Base-by-base conservation (phyloP, 2,329 filamentous ascomycete genomes). In the Diaporthe nobilis region DNA sequence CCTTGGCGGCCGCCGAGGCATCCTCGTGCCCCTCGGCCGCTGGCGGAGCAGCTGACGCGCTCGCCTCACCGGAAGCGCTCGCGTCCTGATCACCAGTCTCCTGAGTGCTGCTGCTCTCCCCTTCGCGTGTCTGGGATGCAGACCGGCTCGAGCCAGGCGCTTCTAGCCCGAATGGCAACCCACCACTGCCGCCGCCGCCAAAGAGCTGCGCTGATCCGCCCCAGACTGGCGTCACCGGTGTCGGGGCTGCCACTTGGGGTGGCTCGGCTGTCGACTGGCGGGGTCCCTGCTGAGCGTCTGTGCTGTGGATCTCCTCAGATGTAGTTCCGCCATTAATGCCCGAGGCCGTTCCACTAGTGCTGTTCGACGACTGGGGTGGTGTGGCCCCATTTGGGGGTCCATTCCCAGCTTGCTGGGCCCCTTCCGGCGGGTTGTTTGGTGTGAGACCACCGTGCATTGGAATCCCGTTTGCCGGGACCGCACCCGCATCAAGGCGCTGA, bases 121-220 rank as follows among this genome's bases (percentile, higher is more conserved):
- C 80, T 10, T 78, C 77, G 37, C 71, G 71, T 15, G 31, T 77
- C 78, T 47, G 63, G n/a, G 74, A 57, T 37, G 75, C 53, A 39
- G 72, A 75, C 47, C 34, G 63, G 65, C 65, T 65, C 51, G 65
- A 73, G 10, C 58, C 70, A 1, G 73, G 79, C 68, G 28, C 81
- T 79, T 65, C 82, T 57, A 37, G 71, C 3, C 79, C 78, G 53
- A 80, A 78, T 20, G 74, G 65, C 55, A 78, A 47, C n/a, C 34
- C 37, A 47, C 55, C 53, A 44, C 65, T 71, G 22, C 82, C 82
- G 74, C 82, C 82, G 65, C 80, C 83, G n/a, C 82, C 82, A 74
- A 89, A 89, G 0, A 90, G 81, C 79, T 89, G 89, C 22, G 87
- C 84, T 3, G 86, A 82, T 20, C 87, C 87, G 63, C 87, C 87